These are phyloP conservation scores for Fraxinus pennsylvanica DNA, from an alignment of 257 asterid genomes.

Conservation along the genomic window DNA sequence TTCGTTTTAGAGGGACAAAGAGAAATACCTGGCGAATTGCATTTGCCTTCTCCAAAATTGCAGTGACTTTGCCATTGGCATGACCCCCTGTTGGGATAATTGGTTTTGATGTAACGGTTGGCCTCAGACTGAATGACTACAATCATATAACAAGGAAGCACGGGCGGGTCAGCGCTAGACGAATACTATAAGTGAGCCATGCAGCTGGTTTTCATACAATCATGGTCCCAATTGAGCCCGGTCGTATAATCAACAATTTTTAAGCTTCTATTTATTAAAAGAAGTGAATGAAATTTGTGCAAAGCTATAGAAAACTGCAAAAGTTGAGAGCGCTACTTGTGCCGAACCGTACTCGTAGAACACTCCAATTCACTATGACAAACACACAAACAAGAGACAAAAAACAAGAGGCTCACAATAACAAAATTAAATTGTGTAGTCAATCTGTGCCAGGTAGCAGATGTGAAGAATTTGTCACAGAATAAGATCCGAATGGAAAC, in stretches of 20 bases:
- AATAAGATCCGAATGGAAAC: not conserved
- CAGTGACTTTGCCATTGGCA: constrained; percentile 67
- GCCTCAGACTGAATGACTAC: constrained; percentile 87
- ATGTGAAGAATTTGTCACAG: not conserved
- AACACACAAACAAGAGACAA: not conserved
- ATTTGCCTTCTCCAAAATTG: constrained; percentile 80
- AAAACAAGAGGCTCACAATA: not conserved
- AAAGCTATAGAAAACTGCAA: not conserved
- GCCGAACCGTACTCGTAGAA: not conserved
- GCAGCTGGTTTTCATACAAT: constrained; percentile 6
- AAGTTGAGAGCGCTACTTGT: not conserved
- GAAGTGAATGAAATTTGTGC: not conserved
- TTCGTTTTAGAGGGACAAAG: constrained; percentile 28
- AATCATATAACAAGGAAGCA: constrained; percentile 20
- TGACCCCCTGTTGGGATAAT: constrained; percentile 43
- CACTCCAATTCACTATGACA: too few relatives aligned
- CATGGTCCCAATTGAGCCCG: not conserved
- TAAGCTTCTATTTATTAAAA: not conserved
- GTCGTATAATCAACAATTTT: not conserved
- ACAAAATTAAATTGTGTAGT: not conserved
- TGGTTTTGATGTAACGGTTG: constrained; percentile 57
- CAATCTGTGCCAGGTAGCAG: not conserved
- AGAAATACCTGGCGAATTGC: constrained; percentile 82
- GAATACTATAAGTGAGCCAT: not conserved
- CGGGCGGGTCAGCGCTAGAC: constrained; percentile 15